Conservation (phyloP, 192 early-diverging fungal genomes). For the Coemansia javaensis region DNA sequence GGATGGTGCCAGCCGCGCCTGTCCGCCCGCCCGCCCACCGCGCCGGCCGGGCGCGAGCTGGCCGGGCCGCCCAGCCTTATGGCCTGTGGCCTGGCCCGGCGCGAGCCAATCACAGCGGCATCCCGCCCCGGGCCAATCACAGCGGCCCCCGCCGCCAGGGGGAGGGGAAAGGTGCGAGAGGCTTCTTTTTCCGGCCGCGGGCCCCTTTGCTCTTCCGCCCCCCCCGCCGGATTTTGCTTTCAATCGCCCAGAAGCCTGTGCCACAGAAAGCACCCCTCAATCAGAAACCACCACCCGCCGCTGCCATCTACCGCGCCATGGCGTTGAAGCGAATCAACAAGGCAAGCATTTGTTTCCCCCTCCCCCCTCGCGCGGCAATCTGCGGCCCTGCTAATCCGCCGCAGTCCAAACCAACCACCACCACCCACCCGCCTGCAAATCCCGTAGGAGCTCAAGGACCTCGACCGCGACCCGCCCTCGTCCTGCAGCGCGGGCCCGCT, state of each 20-base stretch:
- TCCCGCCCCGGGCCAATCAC: slow-evolving; percentile 6
- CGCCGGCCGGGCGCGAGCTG: no score
- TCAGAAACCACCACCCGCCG: not conserved
- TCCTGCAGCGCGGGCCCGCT: slow-evolving; percentile 96
- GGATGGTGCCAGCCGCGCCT: no score
- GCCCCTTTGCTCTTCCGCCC: not conserved
- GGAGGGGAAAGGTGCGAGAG: not conserved
- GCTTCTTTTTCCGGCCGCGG: not conserved
- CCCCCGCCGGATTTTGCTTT: not conserved
- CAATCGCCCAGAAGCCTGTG: no score
- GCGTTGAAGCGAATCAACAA: slow-evolving; percentile 99
- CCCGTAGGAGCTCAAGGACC: slow-evolving; percentile 90
- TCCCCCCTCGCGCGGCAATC: not conserved
- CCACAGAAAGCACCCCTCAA: not conserved
- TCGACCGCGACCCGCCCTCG: slow-evolving; percentile 94
- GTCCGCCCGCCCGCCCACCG: no score
- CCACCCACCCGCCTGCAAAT: not conserved
- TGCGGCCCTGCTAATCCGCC: not conserved
- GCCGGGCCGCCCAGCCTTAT: no score
- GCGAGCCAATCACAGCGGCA: no score
- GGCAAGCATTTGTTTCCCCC: slow-evolving; percentile 51
- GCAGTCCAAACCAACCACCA: no score
- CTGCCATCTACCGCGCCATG: slow-evolving; percentile 53
- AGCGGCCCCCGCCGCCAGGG: not conserved
- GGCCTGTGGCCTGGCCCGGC: no score